These are phyloP conservation scores for Irpex rosettiformis DNA, from an alignment of 1,284 basidiomycete species.

Conservation along the genomic window DNA sequence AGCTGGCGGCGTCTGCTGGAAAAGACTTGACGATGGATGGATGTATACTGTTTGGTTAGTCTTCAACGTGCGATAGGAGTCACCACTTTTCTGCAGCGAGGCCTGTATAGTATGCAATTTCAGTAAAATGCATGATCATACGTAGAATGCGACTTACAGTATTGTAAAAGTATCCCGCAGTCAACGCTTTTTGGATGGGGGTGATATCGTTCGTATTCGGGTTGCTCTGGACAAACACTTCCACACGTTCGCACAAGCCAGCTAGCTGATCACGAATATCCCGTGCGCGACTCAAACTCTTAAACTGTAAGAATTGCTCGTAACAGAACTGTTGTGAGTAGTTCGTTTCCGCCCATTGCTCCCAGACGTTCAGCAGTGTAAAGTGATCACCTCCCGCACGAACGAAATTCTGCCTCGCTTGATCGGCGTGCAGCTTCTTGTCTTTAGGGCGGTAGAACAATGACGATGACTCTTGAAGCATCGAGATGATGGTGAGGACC, in stretches of 20 bases:
- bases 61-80: slow-evolving; percentile 91
- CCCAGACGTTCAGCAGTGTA: slow-evolving; percentile 95
- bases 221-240: slow-evolving; percentile 85
- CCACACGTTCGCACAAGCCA: slow-evolving; percentile 93
- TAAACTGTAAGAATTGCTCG: slow-evolving; percentile 97
- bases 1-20: slow-evolving; percentile 93
- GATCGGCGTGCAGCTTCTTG: slow-evolving; percentile 93
- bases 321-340: slow-evolving; percentile 95
- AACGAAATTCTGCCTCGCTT: slow-evolving; percentile 95
- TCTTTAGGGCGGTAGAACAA: slow-evolving; percentile 98
- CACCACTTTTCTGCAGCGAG: slow-evolving; percentile 85
- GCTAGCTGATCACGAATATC: slow-evolving; percentile 97
- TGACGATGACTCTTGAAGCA: slow-evolving; percentile 94
- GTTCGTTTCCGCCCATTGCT: slow-evolving; percentile 97
- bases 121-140: neutral
- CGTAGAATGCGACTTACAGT: slow-evolving; percentile 52
- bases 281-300: slow-evolving; percentile 89
- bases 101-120: slow-evolving; percentile 46
- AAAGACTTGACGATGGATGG: slow-evolving; percentile 92
- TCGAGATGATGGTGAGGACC: slow-evolving; percentile 95
- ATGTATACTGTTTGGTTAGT: slow-evolving; percentile 95
- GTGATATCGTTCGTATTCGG: slow-evolving; percentile 90
- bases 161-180: slow-evolving; percentile 96
- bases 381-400: slow-evolving; percentile 98
- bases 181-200: slow-evolving; percentile 92